Conservation (phyloP, 2,329 filamentous ascomycete genomes). For the Sclerotinia borealis region DNA sequence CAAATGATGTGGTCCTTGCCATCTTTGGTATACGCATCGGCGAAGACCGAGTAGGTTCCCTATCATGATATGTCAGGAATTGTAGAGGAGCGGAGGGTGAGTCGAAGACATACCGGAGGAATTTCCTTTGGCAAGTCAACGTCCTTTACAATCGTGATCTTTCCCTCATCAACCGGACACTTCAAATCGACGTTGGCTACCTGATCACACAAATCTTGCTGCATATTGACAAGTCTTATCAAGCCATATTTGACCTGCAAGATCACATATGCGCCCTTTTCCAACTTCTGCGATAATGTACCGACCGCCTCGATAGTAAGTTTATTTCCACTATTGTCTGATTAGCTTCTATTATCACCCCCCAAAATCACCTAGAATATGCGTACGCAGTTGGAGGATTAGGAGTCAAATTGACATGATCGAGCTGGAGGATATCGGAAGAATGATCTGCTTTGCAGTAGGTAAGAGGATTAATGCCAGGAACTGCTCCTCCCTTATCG, state of each 20-base stretch:
- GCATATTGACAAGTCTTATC: constrained; percentile 78
- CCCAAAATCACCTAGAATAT: not conserved
- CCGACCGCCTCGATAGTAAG: constrained; percentile 77
- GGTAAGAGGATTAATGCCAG: constrained; percentile 75
- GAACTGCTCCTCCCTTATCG: constrained; percentile 37
- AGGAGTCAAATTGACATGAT: constrained; percentile 72
- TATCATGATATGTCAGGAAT: constrained; percentile 34
- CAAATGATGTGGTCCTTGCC: constrained; percentile 70
- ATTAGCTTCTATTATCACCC: constrained; percentile 20
- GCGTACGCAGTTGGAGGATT: constrained; percentile 85
- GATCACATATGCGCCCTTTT: constrained; percentile 72
- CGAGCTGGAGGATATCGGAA: constrained; percentile 67
- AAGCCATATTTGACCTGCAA: constrained; percentile 90
- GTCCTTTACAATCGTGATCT: constrained; percentile 67
- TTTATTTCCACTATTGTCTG: constrained; percentile 57
- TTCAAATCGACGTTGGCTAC: constrained; percentile 80
- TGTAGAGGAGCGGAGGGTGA: too few species aligned
- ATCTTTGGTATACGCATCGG: constrained; percentile 74
- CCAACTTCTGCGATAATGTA: constrained; percentile 64
- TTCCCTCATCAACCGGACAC: constrained; percentile 80
- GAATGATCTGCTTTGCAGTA: constrained; percentile 64
- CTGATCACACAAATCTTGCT: constrained; percentile 82
- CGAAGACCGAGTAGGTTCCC: constrained; percentile 86
- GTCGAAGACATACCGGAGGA: constrained; percentile 65
- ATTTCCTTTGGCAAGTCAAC: constrained; percentile 83